A percentile compares a stretch with the other conserved stretches of the same genome.
Evolutionary conservation across 163 green algal species (phyloP).

Genomic region (Prototheca wickerhamii): DNA sequence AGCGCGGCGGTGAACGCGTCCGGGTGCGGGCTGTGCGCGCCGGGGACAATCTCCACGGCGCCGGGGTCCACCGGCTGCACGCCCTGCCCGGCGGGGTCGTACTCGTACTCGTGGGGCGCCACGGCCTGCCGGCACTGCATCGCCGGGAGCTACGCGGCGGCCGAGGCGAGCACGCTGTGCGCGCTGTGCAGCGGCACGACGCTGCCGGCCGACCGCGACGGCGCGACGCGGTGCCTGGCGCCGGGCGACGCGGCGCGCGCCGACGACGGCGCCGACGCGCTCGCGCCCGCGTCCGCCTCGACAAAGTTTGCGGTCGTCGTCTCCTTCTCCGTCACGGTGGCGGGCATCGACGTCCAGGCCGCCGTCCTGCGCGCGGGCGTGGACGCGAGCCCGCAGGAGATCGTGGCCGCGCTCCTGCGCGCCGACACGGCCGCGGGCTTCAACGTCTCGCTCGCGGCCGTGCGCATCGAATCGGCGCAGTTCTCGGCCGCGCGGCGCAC

Average conservation of each 20-base stretch:
- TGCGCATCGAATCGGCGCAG: conserved; percentile 5
- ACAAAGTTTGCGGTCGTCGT: conserved; percentile 40
- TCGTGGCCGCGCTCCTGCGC: conserved; percentile 31
- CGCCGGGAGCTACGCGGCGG: conserved; percentile 25
- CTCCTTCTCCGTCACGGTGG: conserved; percentile 37
- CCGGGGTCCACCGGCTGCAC: conserved; percentile 18
- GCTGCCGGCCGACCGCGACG: conserved; percentile 20
- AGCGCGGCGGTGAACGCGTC: conserved; percentile 15
- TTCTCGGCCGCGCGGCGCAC: conserved; percentile 24
- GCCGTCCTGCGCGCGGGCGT: conserved; percentile 27
- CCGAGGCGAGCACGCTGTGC: conserved; percentile 24
- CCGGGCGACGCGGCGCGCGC: background rate
- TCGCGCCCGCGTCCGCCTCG: background rate
- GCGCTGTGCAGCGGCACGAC: conserved; percentile 36
- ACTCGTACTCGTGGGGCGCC: conserved; percentile 43
- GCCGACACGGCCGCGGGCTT: conserved; percentile 40
- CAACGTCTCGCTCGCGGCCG: conserved; percentile 34
- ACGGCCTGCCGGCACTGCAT: conserved; percentile 46
- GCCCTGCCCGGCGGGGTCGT: conserved; percentile 35
- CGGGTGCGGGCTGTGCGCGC: conserved; percentile 35
- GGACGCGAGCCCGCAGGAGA: conserved; percentile 16
- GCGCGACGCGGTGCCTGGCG: conserved; percentile 9
- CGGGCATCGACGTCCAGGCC: conserved; percentile 25
- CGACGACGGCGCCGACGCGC: background rate
- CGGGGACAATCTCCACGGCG: conserved; percentile 22